Evolutionary conservation across 108 stramenopile genomes (phyloP).

Genomic region (Mediolabrus comicus): DNA sequence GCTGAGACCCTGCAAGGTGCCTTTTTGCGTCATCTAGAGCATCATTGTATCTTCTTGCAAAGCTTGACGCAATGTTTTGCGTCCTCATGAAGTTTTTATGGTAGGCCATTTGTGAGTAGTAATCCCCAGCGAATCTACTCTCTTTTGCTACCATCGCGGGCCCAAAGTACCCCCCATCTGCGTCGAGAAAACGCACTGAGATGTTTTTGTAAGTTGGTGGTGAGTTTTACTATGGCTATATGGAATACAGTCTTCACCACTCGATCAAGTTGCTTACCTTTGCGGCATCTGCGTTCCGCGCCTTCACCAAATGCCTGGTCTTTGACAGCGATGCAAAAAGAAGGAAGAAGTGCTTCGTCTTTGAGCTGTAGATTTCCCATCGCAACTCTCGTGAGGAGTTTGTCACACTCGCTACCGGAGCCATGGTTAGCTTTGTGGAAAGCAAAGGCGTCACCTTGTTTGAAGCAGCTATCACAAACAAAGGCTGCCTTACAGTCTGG

Average conservation of each 20-base stretch:
- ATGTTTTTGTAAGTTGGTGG: not conserved
- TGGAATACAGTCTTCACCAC: too few relatives aligned
- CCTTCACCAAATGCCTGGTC: conserved; percentile 54
- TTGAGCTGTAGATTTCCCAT: conserved; percentile 15
- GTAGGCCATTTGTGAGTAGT: conserved; percentile 9
- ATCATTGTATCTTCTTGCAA: conserved; percentile 51
- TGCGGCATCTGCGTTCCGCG: conserved; percentile 52
- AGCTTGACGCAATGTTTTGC: conserved; percentile 39
- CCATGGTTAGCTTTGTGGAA: not conserved
- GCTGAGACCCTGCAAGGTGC: conserved; percentile 12
- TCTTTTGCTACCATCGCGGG: conserved; percentile 60
- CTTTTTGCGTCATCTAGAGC: conserved; percentile 11
- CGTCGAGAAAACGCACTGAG: conserved; percentile 46
- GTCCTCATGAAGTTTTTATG: conserved; percentile 52
- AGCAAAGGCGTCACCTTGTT: not conserved
- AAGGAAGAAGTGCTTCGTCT: conserved; percentile 8
- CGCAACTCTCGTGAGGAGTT: not conserved
- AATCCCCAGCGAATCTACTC: conserved; percentile 47
- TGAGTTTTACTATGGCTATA: too few relatives aligned
- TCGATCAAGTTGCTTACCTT: not conserved
- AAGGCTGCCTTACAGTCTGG: not conserved
- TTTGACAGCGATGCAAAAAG: conserved; percentile 52
- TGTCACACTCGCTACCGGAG: conserved; percentile 3
- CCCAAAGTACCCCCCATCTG: conserved; percentile 37
- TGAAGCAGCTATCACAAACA: conserved; percentile 15